Percentiles rank a stretch among this genome's conserved stretches.
Conservation (phyloP, 129 eudicot genomes). For the Flaveria ramosissima region DNA sequence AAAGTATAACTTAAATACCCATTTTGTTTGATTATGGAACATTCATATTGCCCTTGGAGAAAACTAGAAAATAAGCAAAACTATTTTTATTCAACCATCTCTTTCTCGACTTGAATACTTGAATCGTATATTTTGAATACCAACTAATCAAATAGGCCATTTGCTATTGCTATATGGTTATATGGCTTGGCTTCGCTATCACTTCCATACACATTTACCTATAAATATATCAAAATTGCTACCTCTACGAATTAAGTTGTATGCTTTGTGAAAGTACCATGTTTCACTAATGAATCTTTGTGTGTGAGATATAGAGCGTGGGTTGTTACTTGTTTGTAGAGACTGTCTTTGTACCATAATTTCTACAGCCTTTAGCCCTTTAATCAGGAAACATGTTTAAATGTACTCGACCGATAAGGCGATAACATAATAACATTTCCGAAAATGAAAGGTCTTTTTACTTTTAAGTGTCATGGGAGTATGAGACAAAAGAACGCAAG, state of each 20-base stretch:
- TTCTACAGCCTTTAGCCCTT: background rate
- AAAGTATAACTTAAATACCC: background rate
- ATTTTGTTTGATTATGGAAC: too few relatives aligned
- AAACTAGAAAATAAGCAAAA: too few relatives aligned
- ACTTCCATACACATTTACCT: background rate
- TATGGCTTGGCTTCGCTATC: too few relatives aligned
- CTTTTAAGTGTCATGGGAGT: background rate
- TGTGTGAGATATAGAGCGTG: background rate
- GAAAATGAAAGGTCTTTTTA: too few relatives aligned
- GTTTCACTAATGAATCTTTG: background rate
- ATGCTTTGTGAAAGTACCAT: background rate
- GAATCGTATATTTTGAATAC: too few relatives aligned
- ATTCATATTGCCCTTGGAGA: too few relatives aligned
- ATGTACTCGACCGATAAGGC: background rate
- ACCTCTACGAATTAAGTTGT: background rate
- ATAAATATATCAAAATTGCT: background rate
- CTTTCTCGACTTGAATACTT: too few relatives aligned
- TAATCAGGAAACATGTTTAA: background rate
- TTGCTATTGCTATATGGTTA: too few relatives aligned
- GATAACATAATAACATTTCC: background rate
- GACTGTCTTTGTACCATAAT: background rate
- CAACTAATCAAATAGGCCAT: too few relatives aligned
- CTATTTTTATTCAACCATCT: too few relatives aligned
- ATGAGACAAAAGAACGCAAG: background rate
- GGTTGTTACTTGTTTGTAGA: background rate